Evolutionary conservation across 805 yeast genomes (phyloP).

Genomic region (Isabelozyma gotoi): DNA sequence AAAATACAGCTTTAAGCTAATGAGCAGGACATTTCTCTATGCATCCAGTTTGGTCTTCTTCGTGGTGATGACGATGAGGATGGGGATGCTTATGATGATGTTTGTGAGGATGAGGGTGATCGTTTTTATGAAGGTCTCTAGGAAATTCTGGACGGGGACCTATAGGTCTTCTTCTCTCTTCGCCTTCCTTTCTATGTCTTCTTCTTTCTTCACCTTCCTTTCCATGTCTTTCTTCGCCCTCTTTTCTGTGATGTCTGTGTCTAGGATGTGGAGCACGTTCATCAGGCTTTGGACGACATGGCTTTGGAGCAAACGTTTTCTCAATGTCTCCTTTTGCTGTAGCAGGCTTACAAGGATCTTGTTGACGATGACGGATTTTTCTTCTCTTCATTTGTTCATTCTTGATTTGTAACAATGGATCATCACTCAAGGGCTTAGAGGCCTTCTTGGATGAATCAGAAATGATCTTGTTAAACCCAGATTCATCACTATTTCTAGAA

Average conservation of each 20-base stretch:
- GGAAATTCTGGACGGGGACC: background rate
- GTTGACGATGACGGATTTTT: background rate
- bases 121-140: background rate
- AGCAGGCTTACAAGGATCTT: constrained; percentile 7
- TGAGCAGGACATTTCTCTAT: background rate
- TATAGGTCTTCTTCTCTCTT: background rate
- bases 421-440: constrained; percentile 26
- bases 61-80: background rate
- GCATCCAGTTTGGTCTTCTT: background rate
- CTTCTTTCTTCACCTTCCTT: background rate
- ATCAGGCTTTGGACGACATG: background rate
- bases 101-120: background rate
- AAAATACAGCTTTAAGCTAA: constrained; percentile 8
- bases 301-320: background rate
- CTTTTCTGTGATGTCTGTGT: background rate
- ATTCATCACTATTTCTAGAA: constrained; percentile 8
- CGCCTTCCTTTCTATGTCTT: background rate
- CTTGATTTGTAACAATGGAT: constrained; percentile 49
- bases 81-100: background rate
- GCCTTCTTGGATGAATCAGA: constrained; percentile 13
- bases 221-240: background rate
- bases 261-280: background rate
- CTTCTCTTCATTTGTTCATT: constrained; percentile 8
- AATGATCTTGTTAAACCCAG: constrained; percentile 23
- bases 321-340: background rate